A percentile compares a stretch with the other conserved stretches of the same genome.
These are phyloP conservation scores for Tardiomyces digboiensis DNA, from an alignment of 1,139 yeast genomes.

Conservation along the genomic window DNA sequence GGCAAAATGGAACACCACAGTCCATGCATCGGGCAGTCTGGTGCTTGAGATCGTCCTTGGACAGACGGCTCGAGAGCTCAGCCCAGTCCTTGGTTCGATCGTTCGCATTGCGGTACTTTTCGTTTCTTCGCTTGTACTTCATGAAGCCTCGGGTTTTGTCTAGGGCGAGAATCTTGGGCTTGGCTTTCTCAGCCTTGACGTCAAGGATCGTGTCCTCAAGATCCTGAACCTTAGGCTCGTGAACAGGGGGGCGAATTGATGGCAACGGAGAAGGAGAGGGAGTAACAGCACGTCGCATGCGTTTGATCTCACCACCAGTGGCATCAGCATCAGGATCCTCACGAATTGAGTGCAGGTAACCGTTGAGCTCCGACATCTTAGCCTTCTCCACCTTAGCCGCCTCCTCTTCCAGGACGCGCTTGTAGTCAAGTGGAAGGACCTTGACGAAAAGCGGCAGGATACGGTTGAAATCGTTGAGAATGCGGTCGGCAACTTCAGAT, in stretches of 20 bases:
- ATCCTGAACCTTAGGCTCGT: conserved; percentile 85
- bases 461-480: conserved; percentile 80
- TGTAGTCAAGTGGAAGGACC: conserved; percentile 88
- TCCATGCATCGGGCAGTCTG: conserved; percentile 99
- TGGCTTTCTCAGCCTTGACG: conserved; percentile 52
- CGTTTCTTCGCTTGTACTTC: conserved; percentile 86
- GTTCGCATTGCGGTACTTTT: conserved; percentile 71
- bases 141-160: conserved; percentile 88
- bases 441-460: conserved; percentile 84
- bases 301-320: conserved; percentile 68
- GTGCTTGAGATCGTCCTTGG: conserved; percentile 75
- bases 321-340: conserved; percentile 81
- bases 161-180: conserved; percentile 46
- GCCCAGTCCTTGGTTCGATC: conserved; percentile 86
- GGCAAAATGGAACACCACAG: conserved; percentile 99
- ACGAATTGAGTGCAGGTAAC: conserved; percentile 54
- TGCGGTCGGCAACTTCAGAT: conserved; percentile 79
- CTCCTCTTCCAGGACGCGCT: conserved; percentile 78
- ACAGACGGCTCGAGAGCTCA: conserved; percentile 73
- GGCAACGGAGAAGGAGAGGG: not conserved
- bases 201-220: conserved; percentile 83
- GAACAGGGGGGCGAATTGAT: not conserved
- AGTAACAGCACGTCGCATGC: conserved; percentile 4
- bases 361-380: conserved; percentile 38
- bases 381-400: conserved; percentile 59